A percentile compares a stretch with the other conserved stretches of the same genome.
phyloP scores from a whole-genome alignment of 192 early-diverging fungal genomes.

The Endogone sp. region DNA sequence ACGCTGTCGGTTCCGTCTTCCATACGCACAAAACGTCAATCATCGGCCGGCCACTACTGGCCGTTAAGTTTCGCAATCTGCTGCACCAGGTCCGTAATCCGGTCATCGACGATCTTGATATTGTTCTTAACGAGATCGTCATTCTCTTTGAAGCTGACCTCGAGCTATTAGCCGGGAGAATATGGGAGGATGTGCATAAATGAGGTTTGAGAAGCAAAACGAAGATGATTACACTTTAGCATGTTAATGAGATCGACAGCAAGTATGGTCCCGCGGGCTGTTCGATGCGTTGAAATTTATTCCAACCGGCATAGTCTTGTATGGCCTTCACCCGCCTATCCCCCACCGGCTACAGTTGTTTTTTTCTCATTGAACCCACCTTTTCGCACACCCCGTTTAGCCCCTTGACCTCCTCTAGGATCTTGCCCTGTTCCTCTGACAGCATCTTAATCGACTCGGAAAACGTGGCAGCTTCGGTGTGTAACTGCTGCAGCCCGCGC shows the following conservation, averaged over 20 bases:
- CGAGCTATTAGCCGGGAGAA: conserved; percentile 30
- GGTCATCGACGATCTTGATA: conserved; percentile 57
- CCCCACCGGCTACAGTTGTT: not conserved
- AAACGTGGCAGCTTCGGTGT: conserved; percentile 78
- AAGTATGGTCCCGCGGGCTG: no score
- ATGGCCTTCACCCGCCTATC: not conserved
- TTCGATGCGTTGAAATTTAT: no score
- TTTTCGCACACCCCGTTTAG: conserved; percentile 54
- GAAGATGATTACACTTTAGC: not conserved
- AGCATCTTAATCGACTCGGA: conserved; percentile 71
- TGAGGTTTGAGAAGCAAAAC: not conserved
- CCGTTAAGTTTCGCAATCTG: conserved; percentile 32
- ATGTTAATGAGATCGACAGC: no score
- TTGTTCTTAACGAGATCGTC: conserved; percentile 56
- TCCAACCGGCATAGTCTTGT: no score
- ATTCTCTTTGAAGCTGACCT: conserved; percentile 54
- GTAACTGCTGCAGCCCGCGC: conserved; percentile 72
- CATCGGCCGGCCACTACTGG: no score
- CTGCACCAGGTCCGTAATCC: conserved; percentile 60
- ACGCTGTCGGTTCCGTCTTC: no score
- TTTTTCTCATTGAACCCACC: conserved; percentile 21
- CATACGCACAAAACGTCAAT: no score
- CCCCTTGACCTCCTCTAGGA: conserved; percentile 60
- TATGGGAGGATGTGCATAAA: not conserved
- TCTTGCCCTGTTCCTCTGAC: conserved; percentile 60